Evolutionary conservation across 495 filamentous ascomycete genomes (phyloP).

Genomic region (Margaritispora aquatica): DNA sequence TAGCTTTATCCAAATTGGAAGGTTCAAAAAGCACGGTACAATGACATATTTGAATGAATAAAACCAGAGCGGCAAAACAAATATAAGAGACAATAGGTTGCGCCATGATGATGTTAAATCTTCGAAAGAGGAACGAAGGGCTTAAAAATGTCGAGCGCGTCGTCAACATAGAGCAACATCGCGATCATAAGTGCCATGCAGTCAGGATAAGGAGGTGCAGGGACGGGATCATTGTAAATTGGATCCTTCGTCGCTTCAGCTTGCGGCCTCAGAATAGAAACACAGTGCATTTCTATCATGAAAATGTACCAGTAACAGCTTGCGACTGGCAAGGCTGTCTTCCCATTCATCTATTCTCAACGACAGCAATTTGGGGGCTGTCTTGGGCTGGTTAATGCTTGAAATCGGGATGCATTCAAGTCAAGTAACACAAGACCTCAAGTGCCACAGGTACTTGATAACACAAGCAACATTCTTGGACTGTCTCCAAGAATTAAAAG

Average conservation of each 20-base stretch:
- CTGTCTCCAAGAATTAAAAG: no score
- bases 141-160: neutral
- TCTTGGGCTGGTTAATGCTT: no score
- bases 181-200: no score
- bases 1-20: neutral
- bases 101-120: neutral
- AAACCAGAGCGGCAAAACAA: neutral
- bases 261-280: neutral
- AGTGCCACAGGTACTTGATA: no score
- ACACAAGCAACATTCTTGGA: no score
- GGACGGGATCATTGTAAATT: no score
- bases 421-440: no score
- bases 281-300: neutral
- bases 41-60: neutral
- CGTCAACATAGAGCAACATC: no score
- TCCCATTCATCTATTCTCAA: no score
- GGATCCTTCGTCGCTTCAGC: no score
- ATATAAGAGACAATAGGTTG: neutral
- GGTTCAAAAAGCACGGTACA: neutral
- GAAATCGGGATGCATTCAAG: no score
- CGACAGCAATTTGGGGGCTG: neutral
- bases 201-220: no score
- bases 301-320: neutral
- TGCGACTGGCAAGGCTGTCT: neutral
- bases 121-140: neutral